Evolutionary conservation across 768 basidiomycete genomes (phyloP), one percentile per base, ranked within the genome.

Genomic region (Suillus variegatus): DNA sequence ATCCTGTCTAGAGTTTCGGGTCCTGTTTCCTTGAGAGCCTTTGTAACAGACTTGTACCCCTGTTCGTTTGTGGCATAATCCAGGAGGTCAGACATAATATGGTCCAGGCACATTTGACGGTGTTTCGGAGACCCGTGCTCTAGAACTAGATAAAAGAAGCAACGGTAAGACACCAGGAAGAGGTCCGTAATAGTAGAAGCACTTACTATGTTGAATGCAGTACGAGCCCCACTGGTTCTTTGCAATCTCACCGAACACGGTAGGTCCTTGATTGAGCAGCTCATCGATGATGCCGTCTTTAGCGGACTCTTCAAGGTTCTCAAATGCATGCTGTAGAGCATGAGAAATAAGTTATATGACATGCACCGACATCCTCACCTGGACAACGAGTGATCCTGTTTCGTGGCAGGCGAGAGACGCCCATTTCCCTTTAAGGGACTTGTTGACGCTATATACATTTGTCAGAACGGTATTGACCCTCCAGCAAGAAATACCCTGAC

Each of bases 191-290:
- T 32, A n/a, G 61, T 43, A 8, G 25, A 20, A 47, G 64, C 12
- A 77, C 92, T 64, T 68, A 93, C 93, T 93, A 65, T 93, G 93
- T 69, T 93, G 91, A 35, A 94, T 83, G 73, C 92, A 94, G 70
- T 93, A 94, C 1, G 91, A 90, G 13, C 93, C 93, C 93, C 93
- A 95, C 73, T 94, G 93, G 66, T 87, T 95, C 80, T 92, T 93
- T 22, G 89, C 82, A 20, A 94, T 91, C 68, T 93, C 90, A 25
- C 84, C 82, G 68, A 94, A 94, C 32, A 90, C 82, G 0, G 73
- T 74, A 2, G 84, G 75, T 16, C 92, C 92, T 64, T 91, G 87
- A 65, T 90, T 88, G 64, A 94, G 84, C n/a, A 94, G 74, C 70
- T 94, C 92, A 63, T 92, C 89, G 7, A 94, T 88, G 64, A 94